Conservation (phyloP, 2,329 filamentous ascomycete species). For the Aspergillus tamarii region DNA sequence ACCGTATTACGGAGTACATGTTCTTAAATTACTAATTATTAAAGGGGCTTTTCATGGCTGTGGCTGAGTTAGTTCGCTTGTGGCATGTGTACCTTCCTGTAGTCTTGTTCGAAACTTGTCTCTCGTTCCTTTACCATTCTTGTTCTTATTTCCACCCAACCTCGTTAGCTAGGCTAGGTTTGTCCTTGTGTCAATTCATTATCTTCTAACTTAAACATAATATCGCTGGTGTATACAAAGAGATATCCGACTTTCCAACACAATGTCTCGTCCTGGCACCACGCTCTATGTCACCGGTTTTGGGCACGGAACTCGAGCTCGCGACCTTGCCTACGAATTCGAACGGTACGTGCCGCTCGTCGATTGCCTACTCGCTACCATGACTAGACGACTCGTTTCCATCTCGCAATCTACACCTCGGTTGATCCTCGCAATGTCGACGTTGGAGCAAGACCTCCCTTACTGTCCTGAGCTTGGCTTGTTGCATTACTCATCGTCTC, state of each 20-base stretch:
- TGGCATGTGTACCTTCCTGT: slow-evolving; percentile 1
- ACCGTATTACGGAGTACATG: background rate
- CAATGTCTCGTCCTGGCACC: slow-evolving; percentile 89
- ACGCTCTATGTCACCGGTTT: slow-evolving; percentile 99
- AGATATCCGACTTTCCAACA: background rate
- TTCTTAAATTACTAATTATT: background rate
- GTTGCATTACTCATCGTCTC: slow-evolving; percentile 5
- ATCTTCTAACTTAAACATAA: background rate
- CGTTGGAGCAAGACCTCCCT: slow-evolving; percentile 20
- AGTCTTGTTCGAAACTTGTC: slow-evolving; percentile 1
- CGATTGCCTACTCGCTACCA: slow-evolving; percentile 46
- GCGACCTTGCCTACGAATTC: slow-evolving; percentile 99
- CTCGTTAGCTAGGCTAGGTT: background rate
- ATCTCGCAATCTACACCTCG: slow-evolving; percentile 38
- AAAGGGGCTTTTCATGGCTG: background rate
- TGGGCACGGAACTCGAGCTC: slow-evolving; percentile 95
- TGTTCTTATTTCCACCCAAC: background rate
- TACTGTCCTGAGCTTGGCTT: slow-evolving; percentile 15
- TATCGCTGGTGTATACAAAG: background rate
- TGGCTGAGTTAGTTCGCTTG: slow-evolving; percentile 3
- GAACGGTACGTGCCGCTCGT: slow-evolving; percentile 89
- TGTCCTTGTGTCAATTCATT: background rate
- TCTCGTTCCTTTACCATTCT: background rate
- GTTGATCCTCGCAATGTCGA: slow-evolving; percentile 30
- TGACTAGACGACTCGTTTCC: slow-evolving; percentile 37